Base-by-base conservation (phyloP, 352 stramenopile genomes). In the Globisporangium polare region DNA sequence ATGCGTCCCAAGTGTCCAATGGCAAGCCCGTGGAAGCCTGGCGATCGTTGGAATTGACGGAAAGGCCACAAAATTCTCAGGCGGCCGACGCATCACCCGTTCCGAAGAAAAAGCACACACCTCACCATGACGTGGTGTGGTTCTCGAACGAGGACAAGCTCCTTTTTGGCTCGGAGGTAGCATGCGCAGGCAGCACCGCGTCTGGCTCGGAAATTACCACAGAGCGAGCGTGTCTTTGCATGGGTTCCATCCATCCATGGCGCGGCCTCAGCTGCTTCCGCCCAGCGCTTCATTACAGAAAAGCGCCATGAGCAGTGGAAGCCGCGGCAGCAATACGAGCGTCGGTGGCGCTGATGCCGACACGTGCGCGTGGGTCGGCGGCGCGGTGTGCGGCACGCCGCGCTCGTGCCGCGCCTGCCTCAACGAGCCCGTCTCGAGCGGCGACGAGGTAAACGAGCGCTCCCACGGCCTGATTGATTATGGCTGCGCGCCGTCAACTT, bases 351-450 rank as follows among this genome's bases (percentile, higher is more conserved):
- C 29, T 4, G n/a, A 31, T 6, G 3, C 8, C 0, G 57, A 65
- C 43, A 20, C 31, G 42, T 66, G 60, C 33, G 17, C 52, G 20
- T 66, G 60, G 60, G 26, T 35, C 18, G 31, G 17, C 18, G 60
- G 33, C 26, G 18, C n/a, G 60, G 27, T 37, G 20, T 83, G 74
- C 51, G 50, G 66, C 35, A 46, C 68, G 0, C 75, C 74, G 57
- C 72, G 75, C 5, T 72, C 70, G 41, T 83, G 75, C 59, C 75
- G 72, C 51, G 70, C 77, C 43, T 83, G 75, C 43, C 63, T 83
- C 7, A 75, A 75, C 8, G 24, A 18, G n/a, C 33, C 37, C 12
- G 53, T 59, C 5, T 20, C 37, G 33, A 33, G 22, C 20, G 37
- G 37, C 53, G n/a, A 59, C 22, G 15, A 35, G 47, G 47, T 53